Base-by-base conservation (phyloP, 108 stramenopile species). In the Tribonema minus region DNA sequence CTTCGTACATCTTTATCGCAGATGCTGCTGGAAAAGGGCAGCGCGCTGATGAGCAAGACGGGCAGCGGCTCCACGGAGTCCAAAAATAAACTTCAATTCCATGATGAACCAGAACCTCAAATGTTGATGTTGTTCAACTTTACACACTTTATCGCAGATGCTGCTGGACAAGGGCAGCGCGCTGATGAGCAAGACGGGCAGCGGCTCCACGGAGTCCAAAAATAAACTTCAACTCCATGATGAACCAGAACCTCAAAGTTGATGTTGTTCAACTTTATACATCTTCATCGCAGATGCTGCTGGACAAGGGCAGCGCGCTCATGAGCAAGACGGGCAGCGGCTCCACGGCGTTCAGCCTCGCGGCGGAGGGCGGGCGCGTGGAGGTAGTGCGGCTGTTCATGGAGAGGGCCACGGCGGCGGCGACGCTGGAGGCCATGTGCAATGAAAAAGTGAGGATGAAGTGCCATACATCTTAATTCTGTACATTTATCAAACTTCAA, bases 331-430 rank as follows among this genome's bases (percentile, higher is more conserved):
- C 81, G 33, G 34, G 71, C 27, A 80, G 75, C 37, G 76, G 76
- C 32, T 25, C 76, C 27, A 81, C 81, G n/a, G 73, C 81, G 2
- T 76, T 82, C 27, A 37, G 64, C 26, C 72, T 70, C 23, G 81
- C 81, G 32, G 73, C 66, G 31, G 81, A 82, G 27, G 81, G 80
- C 29, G 81, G 81, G 12, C 63, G 81, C 20, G 71, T 73, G 28
- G 81, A 82, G 32, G 78, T 82, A 29, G 79, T 80, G 23, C 54
- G 80, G 33, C 27, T 73, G 5, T 71, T 80, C 3, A 76, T 82
- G 63, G 80, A 81, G 27, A 82, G 75, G 30, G 80, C 74, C 7
- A 54, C 61, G 5, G 9, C 74, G 1, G 25, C 31, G 26, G 80
- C 70, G 32, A 75, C 66, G 37, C n/a, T n/a, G n/a, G n/a, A n/a